A percentile compares a stretch with the other conserved stretches of the same genome.
These are phyloP conservation scores for Trichaptum fuscoviolaceum DNA, from an alignment of 768 basidiomycete genomes.

Conservation along the genomic window DNA sequence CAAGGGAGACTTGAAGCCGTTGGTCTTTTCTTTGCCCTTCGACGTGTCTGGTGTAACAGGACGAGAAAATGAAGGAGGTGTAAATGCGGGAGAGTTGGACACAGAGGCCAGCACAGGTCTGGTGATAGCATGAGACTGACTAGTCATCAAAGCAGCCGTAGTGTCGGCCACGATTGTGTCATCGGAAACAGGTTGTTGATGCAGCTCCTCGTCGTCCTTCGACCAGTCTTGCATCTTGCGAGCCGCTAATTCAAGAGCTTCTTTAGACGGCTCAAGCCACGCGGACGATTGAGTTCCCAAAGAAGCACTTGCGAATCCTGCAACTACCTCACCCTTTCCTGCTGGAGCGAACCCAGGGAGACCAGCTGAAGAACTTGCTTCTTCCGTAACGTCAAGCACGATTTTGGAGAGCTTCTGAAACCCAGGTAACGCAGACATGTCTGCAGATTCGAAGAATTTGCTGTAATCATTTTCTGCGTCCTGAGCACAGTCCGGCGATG, in stretches of 20 bases:
- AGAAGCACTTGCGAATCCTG: constrained; percentile 7
- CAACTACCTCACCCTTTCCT: constrained; percentile 16
- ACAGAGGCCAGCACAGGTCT: background rate
- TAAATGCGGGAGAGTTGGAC: constrained; percentile 3
- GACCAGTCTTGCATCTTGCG: constrained; percentile 36
- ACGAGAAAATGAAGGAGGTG: background rate
- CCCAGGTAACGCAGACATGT: background rate
- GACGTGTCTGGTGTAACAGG: background rate
- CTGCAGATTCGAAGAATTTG: background rate
- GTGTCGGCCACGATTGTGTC: constrained; percentile 10
- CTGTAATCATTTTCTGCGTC: background rate
- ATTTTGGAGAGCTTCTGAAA: constrained; percentile 26
- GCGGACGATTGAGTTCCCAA: constrained; percentile 9
- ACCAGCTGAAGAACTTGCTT: constrained; percentile 26
- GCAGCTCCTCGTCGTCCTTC: constrained; percentile 8
- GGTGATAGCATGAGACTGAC: constrained; percentile 13
- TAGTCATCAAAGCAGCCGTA: constrained; percentile 8
- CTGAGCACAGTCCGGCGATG: background rate
- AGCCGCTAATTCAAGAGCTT: constrained; percentile 50
- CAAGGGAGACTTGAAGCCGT: constrained; percentile 45
- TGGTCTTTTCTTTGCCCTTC: constrained; percentile 14
- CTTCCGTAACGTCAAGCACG: constrained; percentile 49
- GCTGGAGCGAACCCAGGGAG: constrained; percentile 36
- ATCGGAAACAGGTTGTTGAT: constrained; percentile 11
- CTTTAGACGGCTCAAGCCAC: constrained; percentile 44